Evolutionary conservation across 495 filamentous ascomycete genomes (phyloP).

Genomic region (Penicillium paradoxum): DNA sequence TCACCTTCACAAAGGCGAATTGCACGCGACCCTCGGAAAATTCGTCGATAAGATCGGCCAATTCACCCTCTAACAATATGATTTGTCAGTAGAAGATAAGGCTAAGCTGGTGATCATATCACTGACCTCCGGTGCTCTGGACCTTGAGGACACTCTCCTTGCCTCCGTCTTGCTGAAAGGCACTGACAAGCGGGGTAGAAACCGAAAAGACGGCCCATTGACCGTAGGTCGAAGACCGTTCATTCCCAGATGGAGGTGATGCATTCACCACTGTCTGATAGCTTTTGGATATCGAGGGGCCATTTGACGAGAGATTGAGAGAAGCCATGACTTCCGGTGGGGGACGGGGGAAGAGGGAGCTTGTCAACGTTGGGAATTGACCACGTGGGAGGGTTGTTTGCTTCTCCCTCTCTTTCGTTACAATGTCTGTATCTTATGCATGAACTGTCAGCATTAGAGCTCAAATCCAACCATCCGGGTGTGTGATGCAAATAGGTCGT

Average conservation of each 20-base stretch:
- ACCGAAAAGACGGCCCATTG: conserved; percentile 93
- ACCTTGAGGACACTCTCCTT: conserved; percentile 96
- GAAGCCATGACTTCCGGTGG: conserved; percentile 64
- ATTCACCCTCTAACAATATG: conserved; percentile 71
- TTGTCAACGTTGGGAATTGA: neutral
- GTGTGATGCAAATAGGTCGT: neutral
- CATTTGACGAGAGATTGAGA: conserved; percentile 85
- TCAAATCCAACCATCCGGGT: neutral
- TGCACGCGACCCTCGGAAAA: conserved; percentile 96
- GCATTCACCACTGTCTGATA: conserved; percentile 85
- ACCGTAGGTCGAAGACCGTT: conserved; percentile 63
- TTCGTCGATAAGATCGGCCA: conserved; percentile 92
- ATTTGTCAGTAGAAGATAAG: neutral
- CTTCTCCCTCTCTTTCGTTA: neutral
- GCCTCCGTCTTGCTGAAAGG: conserved; percentile 76
- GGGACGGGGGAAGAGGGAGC: neutral
- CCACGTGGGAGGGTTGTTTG: neutral
- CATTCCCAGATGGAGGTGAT: conserved; percentile 54
- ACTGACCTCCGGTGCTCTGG: conserved; percentile 79
- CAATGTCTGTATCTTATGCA: neutral
- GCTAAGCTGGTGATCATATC: neutral
- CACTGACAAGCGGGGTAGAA: conserved; percentile 80
- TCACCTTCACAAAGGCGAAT: conserved; percentile 95
- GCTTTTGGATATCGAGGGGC: conserved; percentile 85
- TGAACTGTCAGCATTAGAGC: neutral